phyloP scores from a whole-genome alignment of 345 rosid genomes.

The Eucalyptus melliodora region DNA sequence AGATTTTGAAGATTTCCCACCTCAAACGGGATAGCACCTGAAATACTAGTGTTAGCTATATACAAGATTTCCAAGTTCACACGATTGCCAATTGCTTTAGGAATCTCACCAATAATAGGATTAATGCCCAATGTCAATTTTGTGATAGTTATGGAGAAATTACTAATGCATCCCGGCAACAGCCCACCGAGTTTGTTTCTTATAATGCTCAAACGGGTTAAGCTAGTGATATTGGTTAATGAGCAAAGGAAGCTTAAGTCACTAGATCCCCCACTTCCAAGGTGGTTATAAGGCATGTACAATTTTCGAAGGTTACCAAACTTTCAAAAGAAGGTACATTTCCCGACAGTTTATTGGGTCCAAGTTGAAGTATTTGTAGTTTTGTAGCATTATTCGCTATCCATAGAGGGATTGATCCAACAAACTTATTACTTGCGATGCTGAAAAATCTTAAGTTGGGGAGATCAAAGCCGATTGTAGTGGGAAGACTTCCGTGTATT shows the following conservation, averaged over 20 bases:
- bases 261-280: not conserved
- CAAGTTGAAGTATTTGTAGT: not conserved
- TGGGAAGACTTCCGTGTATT: not conserved
- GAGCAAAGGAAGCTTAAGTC: not conserved
- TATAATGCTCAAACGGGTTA: fast-evolving
- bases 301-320: not conserved
- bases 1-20: not conserved
- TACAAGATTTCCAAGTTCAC: conserved; percentile 6
- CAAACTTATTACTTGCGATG: not conserved
- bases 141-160: not conserved
- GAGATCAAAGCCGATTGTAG: not conserved
- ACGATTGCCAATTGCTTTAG: not conserved
- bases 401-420: not conserved
- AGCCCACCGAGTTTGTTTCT: not conserved
- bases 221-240: not conserved
- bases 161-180: not conserved
- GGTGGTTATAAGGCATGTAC: fast-evolving
- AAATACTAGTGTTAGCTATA: not conserved
- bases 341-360: not conserved
- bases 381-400: not conserved
- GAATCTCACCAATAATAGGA: conserved; percentile 1
- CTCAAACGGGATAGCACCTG: not conserved
- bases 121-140: fast-evolving
- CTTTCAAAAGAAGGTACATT: not conserved
- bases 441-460: not conserved